Evolutionary conservation across 1,284 basidiomycete genomes (phyloP).

Genomic region (Malassezia yamatoensis): DNA sequence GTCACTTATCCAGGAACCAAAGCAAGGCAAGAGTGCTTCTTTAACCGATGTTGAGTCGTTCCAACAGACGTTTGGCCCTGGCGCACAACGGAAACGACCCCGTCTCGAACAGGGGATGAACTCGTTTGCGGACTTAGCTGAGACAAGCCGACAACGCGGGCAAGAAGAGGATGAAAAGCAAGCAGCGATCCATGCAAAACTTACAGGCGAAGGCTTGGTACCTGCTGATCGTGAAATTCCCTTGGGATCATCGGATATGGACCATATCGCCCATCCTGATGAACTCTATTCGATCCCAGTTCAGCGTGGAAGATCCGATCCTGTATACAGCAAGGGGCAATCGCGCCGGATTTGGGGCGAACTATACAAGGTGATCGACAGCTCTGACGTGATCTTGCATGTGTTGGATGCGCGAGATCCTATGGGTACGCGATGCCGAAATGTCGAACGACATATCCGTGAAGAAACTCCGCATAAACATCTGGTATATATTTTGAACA

Average conservation of each 20-base stretch:
- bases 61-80: conserved; percentile 41
- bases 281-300: conserved; percentile 43
- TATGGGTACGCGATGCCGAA: conserved; percentile 89
- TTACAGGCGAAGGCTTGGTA: conserved; percentile 36
- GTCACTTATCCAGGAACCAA: conserved; percentile 41
- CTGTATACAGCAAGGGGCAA: conserved; percentile 46
- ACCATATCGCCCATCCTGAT: conserved; percentile 31
- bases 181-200: conserved; percentile 30
- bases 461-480: conserved; percentile 98
- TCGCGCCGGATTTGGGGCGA: conserved; percentile 78
- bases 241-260: conserved; percentile 19
- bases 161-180: conserved; percentile 31
- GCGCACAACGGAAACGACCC: conserved; percentile 44
- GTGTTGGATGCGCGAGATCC: conserved; percentile 93
- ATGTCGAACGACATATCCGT: conserved; percentile 80
- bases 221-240: conserved; percentile 43
- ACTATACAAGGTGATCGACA: conserved; percentile 98
- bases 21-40: conserved; percentile 34
- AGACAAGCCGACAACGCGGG: conserved; percentile 28
- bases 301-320: conserved; percentile 42
- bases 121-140: conserved; percentile 42
- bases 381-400: conserved; percentile 91
- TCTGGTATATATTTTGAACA: conserved; percentile 91
- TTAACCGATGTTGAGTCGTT: conserved; percentile 43
- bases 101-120: conserved; percentile 37